Conservation (phyloP, 371 early-diverging fungal genomes). For the Rhizopus microsporus region DNA sequence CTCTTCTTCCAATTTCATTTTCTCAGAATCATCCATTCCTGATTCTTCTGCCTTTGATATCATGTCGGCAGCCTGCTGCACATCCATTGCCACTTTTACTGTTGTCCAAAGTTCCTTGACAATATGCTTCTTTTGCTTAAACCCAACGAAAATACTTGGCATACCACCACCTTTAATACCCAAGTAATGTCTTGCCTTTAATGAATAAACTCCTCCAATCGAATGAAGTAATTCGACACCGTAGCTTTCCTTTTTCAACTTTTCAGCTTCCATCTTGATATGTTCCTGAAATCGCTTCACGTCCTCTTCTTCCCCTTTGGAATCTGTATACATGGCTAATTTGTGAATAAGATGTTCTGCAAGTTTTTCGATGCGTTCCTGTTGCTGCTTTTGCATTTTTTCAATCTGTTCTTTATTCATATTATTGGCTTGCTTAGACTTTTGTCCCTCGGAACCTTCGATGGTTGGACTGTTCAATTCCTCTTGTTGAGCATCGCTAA, state of each 20-base stretch:
- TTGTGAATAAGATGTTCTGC: conserved; percentile 75
- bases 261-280: conserved; percentile 79
- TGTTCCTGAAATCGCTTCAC: conserved; percentile 68
- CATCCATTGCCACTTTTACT: conserved; percentile 88
- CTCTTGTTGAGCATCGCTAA: conserved; percentile 38
- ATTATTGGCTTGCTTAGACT: conserved; percentile 24
- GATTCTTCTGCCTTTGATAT: conserved; percentile 86
- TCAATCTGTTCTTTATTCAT: conserved; percentile 64
- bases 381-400: conserved; percentile 49
- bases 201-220: conserved; percentile 86
- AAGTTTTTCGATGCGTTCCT: conserved; percentile 77
- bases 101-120: conserved; percentile 87
- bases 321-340: conserved; percentile 73
- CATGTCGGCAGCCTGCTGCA: conserved; percentile 83
- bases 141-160: conserved; percentile 63
- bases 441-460: neutral
- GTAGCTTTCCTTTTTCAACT: conserved; percentile 84
- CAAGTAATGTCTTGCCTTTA: conserved; percentile 83
- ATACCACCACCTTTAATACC: conserved; percentile 58
- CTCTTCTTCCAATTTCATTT: conserved; percentile 72
- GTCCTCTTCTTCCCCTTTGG: conserved; percentile 46
- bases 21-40: conserved; percentile 64
- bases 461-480: conserved; percentile 7
- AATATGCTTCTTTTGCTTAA: conserved; percentile 82
- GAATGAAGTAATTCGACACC: conserved; percentile 92